Evolutionary conservation across 805 yeast genomes (phyloP), one percentile per base, ranked within the genome.

Genomic region (Ogataea dorogensis): DNA sequence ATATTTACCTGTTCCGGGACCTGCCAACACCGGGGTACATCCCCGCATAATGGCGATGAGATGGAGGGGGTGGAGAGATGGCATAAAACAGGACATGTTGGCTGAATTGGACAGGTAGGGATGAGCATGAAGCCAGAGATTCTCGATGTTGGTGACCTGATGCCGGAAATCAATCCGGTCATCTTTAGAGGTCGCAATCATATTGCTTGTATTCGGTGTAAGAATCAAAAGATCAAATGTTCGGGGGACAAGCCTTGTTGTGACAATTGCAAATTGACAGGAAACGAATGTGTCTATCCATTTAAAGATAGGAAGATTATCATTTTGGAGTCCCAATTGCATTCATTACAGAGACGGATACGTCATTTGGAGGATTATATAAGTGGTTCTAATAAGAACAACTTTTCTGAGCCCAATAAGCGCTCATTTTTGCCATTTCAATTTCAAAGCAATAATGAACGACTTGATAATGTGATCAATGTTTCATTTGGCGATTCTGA

Each of bases 141-240:
- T 6, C 44, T 50, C 17, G 47, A 39, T 20, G 28, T 33, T 13
- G 24, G 40, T 21, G 24, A 31, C 11, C n/a, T 38, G 15, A 23
- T 48, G 12, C 31, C 38, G 12, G 41, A 48, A 17, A 51, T 51
- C 18, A 47, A 47, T 22, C 59, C 59, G 5, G 39, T 53, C 16
- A 37, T 49, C 15, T 51, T 55, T 18, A 27, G 58, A 17, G 62
- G 62, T 7, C 42, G 62, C 33, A 43, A 50, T 31, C 62, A 57
- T 38, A 49, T 53, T 40, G 79, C 79, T 11, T 73, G 78, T 44
- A 67, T 68, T 26, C 58, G 77, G 24, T 73, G 79, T 51, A 56
- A 75, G 28, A 50, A 62, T 20, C 76, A 71, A 44, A 73, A 73
- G 51, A 68, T 71, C 43, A 72, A 71, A 50, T 73, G 79, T 47